phyloP scores from a whole-genome alignment of 75 land plant genomes.

The Pinus taeda region DNA sequence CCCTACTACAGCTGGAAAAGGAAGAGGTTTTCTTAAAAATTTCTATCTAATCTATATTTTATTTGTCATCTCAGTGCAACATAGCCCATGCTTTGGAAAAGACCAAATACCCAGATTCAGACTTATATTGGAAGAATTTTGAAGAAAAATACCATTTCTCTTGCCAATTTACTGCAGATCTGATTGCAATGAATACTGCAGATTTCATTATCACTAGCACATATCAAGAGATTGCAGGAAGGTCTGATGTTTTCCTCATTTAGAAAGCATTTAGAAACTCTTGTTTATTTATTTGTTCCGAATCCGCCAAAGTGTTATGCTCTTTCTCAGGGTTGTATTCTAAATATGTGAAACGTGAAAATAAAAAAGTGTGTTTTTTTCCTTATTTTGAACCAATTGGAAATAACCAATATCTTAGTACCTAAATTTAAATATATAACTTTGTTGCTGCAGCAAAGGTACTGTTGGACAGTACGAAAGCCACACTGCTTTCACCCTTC shows the following conservation, averaged over 20 bases:
- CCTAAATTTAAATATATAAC: neutral
- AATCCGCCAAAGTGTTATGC: neutral
- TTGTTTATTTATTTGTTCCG: neutral
- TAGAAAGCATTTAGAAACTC: neutral
- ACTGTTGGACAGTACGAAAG: slow-evolving; percentile 72
- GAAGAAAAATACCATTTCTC: slow-evolving; percentile 81
- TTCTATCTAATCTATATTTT: neutral
- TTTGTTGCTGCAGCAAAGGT: slow-evolving; percentile 40
- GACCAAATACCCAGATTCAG: slow-evolving; percentile 81
- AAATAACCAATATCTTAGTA: neutral
- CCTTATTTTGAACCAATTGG: neutral
- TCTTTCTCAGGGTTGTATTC: too few species aligned
- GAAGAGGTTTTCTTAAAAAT: neutral
- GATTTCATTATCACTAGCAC: slow-evolving; percentile 85
- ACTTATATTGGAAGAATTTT: slow-evolving; percentile 67
- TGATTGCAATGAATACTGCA: slow-evolving; percentile 76
- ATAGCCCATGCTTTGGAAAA: slow-evolving; percentile 86
- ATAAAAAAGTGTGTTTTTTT: too few species aligned
- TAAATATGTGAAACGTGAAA: too few species aligned
- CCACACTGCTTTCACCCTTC: slow-evolving; percentile 67
- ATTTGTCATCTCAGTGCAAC: slow-evolving; percentile 37
- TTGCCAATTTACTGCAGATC: slow-evolving; percentile 79
- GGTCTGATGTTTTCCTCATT: slow-evolving; percentile 21
- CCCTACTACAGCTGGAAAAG: neutral
- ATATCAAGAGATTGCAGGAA: slow-evolving; percentile 81